Evolutionary conservation across 2,329 filamentous ascomycete species (phyloP).

Genomic region (Aspergillus fructus): DNA sequence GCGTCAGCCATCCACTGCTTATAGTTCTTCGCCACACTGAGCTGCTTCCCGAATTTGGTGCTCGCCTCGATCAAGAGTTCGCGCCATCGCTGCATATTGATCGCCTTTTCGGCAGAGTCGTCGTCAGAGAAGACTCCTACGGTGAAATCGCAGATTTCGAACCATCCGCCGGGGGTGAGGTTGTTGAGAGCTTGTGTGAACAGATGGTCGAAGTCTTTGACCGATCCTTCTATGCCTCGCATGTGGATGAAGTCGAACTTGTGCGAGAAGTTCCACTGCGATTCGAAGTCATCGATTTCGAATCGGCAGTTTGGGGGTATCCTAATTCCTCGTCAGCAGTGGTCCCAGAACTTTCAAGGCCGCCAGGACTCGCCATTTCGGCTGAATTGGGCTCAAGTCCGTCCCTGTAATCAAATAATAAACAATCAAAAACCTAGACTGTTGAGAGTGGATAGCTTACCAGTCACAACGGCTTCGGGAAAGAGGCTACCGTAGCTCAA

Average conservation of each 20-base stretch:
- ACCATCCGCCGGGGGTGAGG: slow-evolving; percentile 52
- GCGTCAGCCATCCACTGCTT: slow-evolving; percentile 49
- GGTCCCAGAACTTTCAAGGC: too few species aligned
- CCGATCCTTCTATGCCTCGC: slow-evolving; percentile 25
- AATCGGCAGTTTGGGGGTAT: slow-evolving; percentile 30
- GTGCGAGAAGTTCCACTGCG: slow-evolving; percentile 23
- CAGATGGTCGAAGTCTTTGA: slow-evolving; percentile 23
- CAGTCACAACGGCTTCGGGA: slow-evolving; percentile 24
- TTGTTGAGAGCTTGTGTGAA: slow-evolving; percentile 26
- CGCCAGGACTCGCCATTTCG: slow-evolving; percentile 21
- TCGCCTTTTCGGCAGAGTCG: slow-evolving; percentile 25
- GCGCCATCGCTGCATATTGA: slow-evolving; percentile 27
- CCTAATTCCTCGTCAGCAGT: slow-evolving; percentile 12
- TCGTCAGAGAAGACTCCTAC: slow-evolving; percentile 32
- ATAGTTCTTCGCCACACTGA: slow-evolving; percentile 37
- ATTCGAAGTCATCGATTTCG: slow-evolving; percentile 30
- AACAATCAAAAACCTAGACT: neutral
- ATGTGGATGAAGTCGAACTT: slow-evolving; percentile 31
- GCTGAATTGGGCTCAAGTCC: slow-evolving; percentile 28
- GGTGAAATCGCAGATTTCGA: slow-evolving; percentile 47
- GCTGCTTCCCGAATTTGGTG: slow-evolving; percentile 32
- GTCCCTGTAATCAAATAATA: slow-evolving; percentile 19
- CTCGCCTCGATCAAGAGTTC: slow-evolving; percentile 29
- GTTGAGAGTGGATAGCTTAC: slow-evolving; percentile 3
- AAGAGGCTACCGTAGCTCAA: slow-evolving; percentile 16